These are phyloP conservation scores for Talaromyces sp. DNA, from an alignment of 2,329 filamentous ascomycete genomes.

Conservation along the genomic window DNA sequence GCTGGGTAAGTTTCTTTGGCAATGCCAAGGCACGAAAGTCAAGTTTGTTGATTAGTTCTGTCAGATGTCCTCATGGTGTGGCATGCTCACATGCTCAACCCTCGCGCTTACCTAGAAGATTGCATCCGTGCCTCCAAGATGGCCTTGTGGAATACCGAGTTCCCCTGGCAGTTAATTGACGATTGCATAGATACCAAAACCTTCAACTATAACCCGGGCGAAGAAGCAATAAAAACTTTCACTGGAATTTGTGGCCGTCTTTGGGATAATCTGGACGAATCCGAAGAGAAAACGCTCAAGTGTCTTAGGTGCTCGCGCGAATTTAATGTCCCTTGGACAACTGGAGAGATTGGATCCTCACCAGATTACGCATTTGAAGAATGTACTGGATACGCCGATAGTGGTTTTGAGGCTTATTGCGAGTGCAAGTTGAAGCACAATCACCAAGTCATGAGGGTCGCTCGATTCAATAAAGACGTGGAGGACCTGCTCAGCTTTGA, in stretches of 20 bases:
- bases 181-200: conserved; percentile 39
- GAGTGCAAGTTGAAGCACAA: conserved; percentile 48
- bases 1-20: neutral
- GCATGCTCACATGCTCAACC: conserved; percentile 73
- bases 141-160: conserved; percentile 53
- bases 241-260: neutral
- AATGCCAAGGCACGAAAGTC: neutral
- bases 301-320: neutral
- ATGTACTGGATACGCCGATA: conserved; percentile 27
- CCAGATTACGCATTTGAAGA: conserved; percentile 5
- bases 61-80: conserved; percentile 72
- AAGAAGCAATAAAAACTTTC: neutral
- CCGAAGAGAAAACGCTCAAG: neutral
- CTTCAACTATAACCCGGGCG: conserved; percentile 1
- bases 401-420: conserved; percentile 49
- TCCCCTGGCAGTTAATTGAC: conserved; percentile 61
- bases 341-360: neutral
- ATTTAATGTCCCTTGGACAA: conserved; percentile 4
- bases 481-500: conserved; percentile 41
- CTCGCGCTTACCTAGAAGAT: conserved; percentile 64
- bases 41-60: conserved; percentile 2
- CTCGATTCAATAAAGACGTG: conserved; percentile 57
- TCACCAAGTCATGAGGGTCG: conserved; percentile 55
- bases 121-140: conserved; percentile 53
- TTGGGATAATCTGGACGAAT: conserved; percentile 9